Evolutionary conservation across 2,329 filamentous ascomycete genomes (phyloP).

Genomic region (Diaporthe australafricana): DNA sequence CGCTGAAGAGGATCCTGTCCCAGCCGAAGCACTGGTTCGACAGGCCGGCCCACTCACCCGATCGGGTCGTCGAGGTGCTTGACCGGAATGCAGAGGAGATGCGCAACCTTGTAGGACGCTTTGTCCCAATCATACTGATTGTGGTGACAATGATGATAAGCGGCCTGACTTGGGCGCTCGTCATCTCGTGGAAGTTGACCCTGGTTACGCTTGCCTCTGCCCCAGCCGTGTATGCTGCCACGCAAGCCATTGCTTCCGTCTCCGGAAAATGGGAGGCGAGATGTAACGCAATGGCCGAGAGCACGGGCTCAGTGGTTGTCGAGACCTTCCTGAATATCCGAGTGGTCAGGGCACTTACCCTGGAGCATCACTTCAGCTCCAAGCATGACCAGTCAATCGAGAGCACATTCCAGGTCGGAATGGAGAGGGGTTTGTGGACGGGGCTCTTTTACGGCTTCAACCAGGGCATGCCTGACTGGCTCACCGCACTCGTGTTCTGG

Average conservation of each 20-base stretch:
- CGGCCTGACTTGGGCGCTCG: slow-evolving; percentile 80
- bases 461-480: slow-evolving; percentile 77
- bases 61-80: slow-evolving; percentile 75
- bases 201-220: slow-evolving; percentile 78
- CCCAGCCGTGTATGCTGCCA: slow-evolving; percentile 75
- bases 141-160: slow-evolving; percentile 74
- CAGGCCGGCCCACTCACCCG: slow-evolving; percentile 71
- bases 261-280: slow-evolving; percentile 78
- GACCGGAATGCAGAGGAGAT: slow-evolving; percentile 90
- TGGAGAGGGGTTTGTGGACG: slow-evolving; percentile 73
- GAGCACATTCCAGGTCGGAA: slow-evolving; percentile 68
- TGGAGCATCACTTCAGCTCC: slow-evolving; percentile 77
- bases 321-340: slow-evolving; percentile 85
- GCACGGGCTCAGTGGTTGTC: slow-evolving; percentile 71
- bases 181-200: slow-evolving; percentile 82
- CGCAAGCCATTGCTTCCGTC: slow-evolving; percentile 72
- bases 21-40: slow-evolving; percentile 88
- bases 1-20: slow-evolving; percentile 75
- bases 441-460: slow-evolving; percentile 83
- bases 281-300: slow-evolving; percentile 72
- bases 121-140: slow-evolving; percentile 77
- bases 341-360: slow-evolving; percentile 79
- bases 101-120: slow-evolving; percentile 83
- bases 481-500: slow-evolving; percentile 85
- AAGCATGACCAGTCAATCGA: slow-evolving; percentile 69